These are phyloP conservation scores for Fusarium ambrosium DNA, from an alignment of 2,329 filamentous ascomycete species.

Conservation along the genomic window DNA sequence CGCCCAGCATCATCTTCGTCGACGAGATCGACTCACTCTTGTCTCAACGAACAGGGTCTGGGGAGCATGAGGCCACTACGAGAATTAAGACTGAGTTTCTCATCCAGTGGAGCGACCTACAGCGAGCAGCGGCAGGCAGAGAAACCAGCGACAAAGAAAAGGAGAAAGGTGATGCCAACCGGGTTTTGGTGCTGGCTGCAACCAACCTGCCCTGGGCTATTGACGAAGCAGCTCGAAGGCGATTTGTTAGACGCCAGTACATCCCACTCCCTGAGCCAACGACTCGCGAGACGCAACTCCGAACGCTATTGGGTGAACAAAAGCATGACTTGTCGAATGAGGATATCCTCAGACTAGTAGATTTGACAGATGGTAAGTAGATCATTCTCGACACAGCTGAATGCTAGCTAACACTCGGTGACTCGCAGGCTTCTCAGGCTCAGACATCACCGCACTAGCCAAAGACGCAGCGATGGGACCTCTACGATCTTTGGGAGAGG, in stretches of 20 bases:
- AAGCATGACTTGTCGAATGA: constrained; percentile 81
- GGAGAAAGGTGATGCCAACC: constrained; percentile 82
- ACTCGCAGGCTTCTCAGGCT: constrained; percentile 90
- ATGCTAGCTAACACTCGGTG: constrained; percentile 10
- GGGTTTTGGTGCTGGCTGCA: constrained; percentile 92
- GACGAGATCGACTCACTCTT: constrained; percentile 97
- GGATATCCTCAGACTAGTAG: constrained; percentile 82
- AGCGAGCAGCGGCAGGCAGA: constrained; percentile 89
- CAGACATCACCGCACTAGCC: constrained; percentile 94
- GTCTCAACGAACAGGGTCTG: constrained; percentile 83
- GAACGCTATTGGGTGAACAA: constrained; percentile 85
- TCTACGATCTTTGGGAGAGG: constrained; percentile 89
- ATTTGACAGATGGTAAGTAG: constrained; percentile 82
- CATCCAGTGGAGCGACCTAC: constrained; percentile 96
- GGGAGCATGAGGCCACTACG: constrained; percentile 92
- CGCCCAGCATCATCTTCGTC: constrained; percentile 97
- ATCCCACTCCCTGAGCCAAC: constrained; percentile 91
- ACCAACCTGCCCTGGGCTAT: constrained; percentile 99
- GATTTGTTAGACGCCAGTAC: constrained; percentile 95
- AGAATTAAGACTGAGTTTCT: constrained; percentile 98
- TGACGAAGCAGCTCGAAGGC: constrained; percentile 90
- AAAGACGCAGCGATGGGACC: constrained; percentile 99
- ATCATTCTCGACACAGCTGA: background rate
- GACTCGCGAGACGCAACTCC: constrained; percentile 83
- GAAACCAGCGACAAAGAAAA: constrained; percentile 77